Conservation (phyloP, 2,329 filamentous ascomycete species). For the Ilyonectria destructans region DNA sequence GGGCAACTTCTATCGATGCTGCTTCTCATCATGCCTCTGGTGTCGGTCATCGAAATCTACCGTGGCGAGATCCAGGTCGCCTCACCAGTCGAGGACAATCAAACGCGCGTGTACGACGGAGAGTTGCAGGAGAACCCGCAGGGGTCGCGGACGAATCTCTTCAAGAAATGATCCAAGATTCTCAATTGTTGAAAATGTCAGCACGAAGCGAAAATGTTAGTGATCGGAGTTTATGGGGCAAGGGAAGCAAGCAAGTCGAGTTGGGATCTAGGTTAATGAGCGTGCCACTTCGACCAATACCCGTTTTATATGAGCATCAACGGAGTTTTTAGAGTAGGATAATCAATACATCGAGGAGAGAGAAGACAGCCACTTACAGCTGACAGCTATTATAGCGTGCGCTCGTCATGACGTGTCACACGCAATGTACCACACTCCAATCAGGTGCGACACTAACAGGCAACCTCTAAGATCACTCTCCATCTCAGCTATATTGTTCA, state of each 20-base stretch:
- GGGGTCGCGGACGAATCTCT: slow-evolving; percentile 57
- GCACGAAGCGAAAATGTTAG: slow-evolving; percentile 30
- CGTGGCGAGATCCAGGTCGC: slow-evolving; percentile 65
- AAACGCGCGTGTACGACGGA: slow-evolving; percentile 57
- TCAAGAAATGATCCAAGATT: slow-evolving; percentile 52
- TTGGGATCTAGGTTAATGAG: not conserved
- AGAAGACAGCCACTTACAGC: not conserved
- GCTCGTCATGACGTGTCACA: not conserved
- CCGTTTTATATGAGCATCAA: not conserved
- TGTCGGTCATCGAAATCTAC: slow-evolving; percentile 72
- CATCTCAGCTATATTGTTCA: not conserved
- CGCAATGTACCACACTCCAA: too few relatives aligned
- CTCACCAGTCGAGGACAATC: slow-evolving; percentile 59
- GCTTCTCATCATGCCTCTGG: slow-evolving; percentile 55
- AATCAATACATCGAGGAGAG: not conserved
- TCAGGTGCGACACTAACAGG: too few relatives aligned
- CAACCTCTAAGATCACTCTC: too few relatives aligned
- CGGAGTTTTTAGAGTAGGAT: not conserved
- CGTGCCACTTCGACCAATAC: not conserved
- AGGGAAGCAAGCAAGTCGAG: not conserved
- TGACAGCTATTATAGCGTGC: not conserved
- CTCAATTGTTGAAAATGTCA: slow-evolving; percentile 53
- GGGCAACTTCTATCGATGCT: slow-evolving; percentile 46
- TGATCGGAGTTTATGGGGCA: not conserved
- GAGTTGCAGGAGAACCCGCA: slow-evolving; percentile 56